Conservation (phyloP, 2,329 filamentous ascomycete species). For the Colletotrichum tabaci region DNA sequence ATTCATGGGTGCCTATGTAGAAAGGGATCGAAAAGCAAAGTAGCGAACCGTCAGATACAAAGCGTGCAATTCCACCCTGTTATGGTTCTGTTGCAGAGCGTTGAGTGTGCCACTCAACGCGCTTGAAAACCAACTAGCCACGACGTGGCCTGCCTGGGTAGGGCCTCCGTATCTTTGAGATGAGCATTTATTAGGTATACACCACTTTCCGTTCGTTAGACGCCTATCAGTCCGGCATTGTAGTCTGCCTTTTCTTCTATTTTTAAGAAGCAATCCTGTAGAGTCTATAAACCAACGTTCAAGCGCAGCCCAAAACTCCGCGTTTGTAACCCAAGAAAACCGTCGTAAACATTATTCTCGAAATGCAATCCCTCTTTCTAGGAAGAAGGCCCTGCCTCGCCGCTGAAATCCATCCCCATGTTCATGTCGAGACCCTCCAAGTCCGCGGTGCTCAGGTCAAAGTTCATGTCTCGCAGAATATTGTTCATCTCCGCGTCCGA, state of each 20-base stretch:
- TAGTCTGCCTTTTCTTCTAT: neutral
- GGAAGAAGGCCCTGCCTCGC: conserved; percentile 10
- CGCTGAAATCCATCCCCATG: conserved; percentile 35
- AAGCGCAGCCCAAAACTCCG: neutral
- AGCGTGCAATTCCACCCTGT: too few relatives aligned
- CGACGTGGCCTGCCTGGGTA: neutral
- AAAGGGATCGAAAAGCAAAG: too few relatives aligned
- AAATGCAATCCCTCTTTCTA: neutral
- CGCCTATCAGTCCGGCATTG: neutral
- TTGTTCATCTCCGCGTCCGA: conserved; percentile 57
- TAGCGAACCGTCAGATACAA: too few relatives aligned
- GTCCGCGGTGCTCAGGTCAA: conserved; percentile 54
- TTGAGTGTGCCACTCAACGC: neutral
- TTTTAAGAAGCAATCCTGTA: too few relatives aligned
- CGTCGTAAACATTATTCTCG: neutral
- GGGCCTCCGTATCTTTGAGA: too few relatives aligned
- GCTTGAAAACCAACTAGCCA: neutral
- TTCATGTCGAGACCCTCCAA: conserved; percentile 38
- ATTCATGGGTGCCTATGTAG: too few relatives aligned
- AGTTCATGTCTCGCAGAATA: conserved; percentile 61
- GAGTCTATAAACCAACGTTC: too few relatives aligned
- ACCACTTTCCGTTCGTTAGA: neutral
- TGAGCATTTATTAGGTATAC: conserved; percentile 1
- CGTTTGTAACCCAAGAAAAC: too few relatives aligned
- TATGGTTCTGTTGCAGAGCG: too few relatives aligned